Percentiles rank a stretch among this genome's conserved stretches.
Conservation (phyloP, 179 eudicot species). For the Camellia oleifera region DNA sequence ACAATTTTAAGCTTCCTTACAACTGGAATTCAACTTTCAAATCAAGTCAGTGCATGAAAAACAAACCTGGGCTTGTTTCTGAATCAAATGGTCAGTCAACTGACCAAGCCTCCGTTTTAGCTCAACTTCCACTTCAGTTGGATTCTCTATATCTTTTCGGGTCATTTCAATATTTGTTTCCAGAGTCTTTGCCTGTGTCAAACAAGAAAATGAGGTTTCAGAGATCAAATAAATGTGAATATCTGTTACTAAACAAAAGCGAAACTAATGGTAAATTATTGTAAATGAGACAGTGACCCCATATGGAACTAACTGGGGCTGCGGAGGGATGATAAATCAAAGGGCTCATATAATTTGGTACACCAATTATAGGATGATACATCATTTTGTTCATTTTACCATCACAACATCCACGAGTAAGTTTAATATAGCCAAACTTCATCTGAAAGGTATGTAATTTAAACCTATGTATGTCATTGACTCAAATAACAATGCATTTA, state of each 20-base stretch:
- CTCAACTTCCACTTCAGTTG: constrained; percentile 86
- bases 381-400: background rate
- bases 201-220: constrained; percentile 3
- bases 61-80: constrained; percentile 90
- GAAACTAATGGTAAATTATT: background rate
- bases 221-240: background rate
- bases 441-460: background rate
- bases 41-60: background rate
- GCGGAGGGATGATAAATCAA: background rate
- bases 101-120: constrained; percentile 84
- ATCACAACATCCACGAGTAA: background rate
- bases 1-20: background rate
- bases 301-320: background rate
- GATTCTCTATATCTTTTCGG: constrained; percentile 58
- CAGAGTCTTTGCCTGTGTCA: constrained; percentile 58
- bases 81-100: constrained; percentile 92
- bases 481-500: no score
- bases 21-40: background rate
- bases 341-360: background rate
- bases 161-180: constrained; percentile 54
- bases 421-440: background rate
- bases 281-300: background rate
- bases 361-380: background rate
- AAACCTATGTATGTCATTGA: no score
- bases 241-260: background rate